phyloP scores from a whole-genome alignment of 345 rosid genomes.

The Lenwebbia sp. region DNA sequence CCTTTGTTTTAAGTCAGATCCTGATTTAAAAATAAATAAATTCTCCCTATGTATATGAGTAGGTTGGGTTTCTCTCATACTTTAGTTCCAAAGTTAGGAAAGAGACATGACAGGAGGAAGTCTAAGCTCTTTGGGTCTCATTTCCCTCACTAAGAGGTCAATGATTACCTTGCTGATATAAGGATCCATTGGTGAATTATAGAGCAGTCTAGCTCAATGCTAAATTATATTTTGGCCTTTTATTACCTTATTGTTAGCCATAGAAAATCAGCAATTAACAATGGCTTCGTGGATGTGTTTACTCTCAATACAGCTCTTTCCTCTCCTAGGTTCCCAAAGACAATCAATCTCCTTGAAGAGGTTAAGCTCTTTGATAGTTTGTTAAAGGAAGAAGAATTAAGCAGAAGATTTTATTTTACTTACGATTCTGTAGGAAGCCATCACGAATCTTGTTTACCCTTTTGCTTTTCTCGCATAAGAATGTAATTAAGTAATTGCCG shows the following conservation, averaged over 20 bases:
- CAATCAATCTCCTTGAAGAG: not conserved
- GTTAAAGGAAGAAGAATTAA: not conserved
- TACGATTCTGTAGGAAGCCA: not conserved
- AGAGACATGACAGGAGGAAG: not conserved
- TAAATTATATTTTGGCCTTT: not conserved
- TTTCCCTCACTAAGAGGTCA: not conserved
- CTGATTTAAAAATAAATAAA: not conserved
- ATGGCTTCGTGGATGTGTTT: not conserved
- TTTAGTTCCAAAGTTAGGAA: not conserved
- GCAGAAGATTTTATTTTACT: not conserved
- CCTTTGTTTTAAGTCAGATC: not conserved
- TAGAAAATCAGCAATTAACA: not conserved
- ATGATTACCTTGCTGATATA: not conserved
- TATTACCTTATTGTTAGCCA: not conserved
- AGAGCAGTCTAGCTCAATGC: not conserved
- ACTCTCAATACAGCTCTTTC: not conserved
- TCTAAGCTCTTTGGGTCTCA: not conserved
- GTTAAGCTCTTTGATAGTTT: not conserved
- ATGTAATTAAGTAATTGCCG: not conserved
- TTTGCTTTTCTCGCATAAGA: not conserved
- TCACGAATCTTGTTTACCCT: not conserved
- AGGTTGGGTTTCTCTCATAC: not conserved
- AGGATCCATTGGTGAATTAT: not conserved
- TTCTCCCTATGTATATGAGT: not conserved
- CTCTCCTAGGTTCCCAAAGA: not conserved